Base-by-base conservation (phyloP, 257 asterid species). In the Mentha longifolia region DNA sequence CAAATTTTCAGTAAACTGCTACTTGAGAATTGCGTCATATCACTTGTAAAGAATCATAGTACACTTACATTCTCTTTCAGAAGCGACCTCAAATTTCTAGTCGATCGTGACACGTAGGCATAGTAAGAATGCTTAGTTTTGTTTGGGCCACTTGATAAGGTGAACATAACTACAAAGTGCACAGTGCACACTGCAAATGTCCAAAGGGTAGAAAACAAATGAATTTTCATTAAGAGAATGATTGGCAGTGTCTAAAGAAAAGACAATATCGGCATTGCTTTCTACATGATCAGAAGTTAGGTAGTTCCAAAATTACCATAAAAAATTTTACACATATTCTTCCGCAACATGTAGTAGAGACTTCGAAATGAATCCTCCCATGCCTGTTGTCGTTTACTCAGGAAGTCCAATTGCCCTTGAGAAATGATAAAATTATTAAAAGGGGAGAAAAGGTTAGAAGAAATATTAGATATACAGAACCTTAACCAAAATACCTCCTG, bases 291-390 rank as follows among this genome's bases (percentile, higher is more conserved):
- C 39, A 35, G 39, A 35, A 5, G 39, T 8, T 35, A 35, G 39
- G 5, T 35, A 7, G 39, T 35, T 35, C 8, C 39, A 35, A n/a
- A 22, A 46, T 72, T 92, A 95, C 99, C 97, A 59, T 95, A 95
- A 77, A 95, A 95, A 5, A 95, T 55, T 85, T 84, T 77, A 66
- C 99, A 95, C 49, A 72, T 58, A 43, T 80, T 86, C 89, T 81
- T 89, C 80, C 98, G 89, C 52, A 91, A 82, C 95, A 85, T 88
- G 89, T 84, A 95, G 87, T 91, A 95, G 62, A 92, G 91, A 84
- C 93, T 86, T 73, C 94, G 87, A 80, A 95, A 84, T 17, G 99
- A 85, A 68, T 95, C 96, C 77, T 92, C 93, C 98, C 99, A 95
- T 25, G 89, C 83, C 71, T 83, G 85, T 41, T 82, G 96, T 50